Evolutionary conservation across 768 basidiomycete species (phyloP).

Genomic region (Podaxis sp.): DNA sequence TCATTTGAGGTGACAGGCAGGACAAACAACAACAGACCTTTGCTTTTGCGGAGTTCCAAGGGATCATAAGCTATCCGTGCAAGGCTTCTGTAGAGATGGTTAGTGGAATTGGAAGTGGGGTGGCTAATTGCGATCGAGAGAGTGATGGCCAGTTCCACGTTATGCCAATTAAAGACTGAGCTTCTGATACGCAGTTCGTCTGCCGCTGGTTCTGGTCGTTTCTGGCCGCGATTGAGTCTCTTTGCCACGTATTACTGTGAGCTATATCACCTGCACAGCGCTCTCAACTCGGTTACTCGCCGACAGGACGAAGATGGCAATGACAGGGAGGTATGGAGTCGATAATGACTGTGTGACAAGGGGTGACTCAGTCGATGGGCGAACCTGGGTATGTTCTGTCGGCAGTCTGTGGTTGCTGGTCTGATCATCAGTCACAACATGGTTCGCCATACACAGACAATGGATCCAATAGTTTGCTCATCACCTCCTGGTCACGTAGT

Average conservation of each 20-base stretch:
- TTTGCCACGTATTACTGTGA: neutral
- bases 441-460: neutral
- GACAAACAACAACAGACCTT: conserved; percentile 15
- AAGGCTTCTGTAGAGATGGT: neutral
- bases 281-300: neutral
- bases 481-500: neutral
- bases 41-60: conserved; percentile 57
- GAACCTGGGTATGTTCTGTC: neutral
- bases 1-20: neutral
- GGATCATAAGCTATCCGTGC: conserved; percentile 31
- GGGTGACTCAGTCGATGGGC: neutral
- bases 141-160: neutral
- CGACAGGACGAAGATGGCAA: neutral
- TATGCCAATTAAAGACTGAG: neutral
- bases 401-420: neutral
- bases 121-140: neutral
- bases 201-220: neutral
- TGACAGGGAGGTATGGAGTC: neutral
- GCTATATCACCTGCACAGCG: neutral
- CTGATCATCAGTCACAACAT: conserved; percentile 9
- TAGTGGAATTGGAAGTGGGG: neutral
- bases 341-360: neutral
- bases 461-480: neutral
- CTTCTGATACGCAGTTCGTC: neutral
- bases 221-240: neutral